Base-by-base conservation (phyloP, 345 rosid genomes). In the Hibiscus trionum region DNA sequence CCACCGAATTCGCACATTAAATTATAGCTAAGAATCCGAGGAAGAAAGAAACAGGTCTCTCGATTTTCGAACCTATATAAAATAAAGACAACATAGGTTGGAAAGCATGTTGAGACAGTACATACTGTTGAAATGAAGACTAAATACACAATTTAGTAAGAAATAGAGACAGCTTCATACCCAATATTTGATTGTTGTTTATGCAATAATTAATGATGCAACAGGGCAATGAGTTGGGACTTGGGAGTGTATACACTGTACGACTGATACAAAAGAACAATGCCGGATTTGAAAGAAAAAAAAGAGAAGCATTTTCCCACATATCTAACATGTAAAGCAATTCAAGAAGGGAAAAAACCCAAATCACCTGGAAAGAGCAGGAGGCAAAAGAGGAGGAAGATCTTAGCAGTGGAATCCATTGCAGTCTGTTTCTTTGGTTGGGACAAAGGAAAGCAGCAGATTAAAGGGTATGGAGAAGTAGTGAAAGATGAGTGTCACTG, bases 281-380 rank as follows among this genome's bases (percentile, higher is more conserved):
- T 61, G 46, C 24, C 35, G 66, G 16, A 31, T 42, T 42, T 19
- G 29, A 42, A 42, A 42, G 9, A 17, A 6, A 42, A 42, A 19
- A 17, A 6, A 53, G 11, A 4, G 2, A 39, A 2, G 21, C 4
- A 14, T 12, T 39, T 42, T 31, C 52, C 31, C 69, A 39, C 53
- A 49, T 12, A 49, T 49, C 5, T 3, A 49, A 49, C 53, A 15
- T 49, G 53, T 47, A 14, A 49, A 49, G 44, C 10, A 39, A 39
- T 39, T 39, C 10, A 39, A 7, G 8, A 39, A 0, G 47, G 4
- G 4, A 10, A 61, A 39, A n/a, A 76, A 19, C 61, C 71, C 29
- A 61, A 49, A 17, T 79, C 61, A 82, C 88, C 88, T 79, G 84
- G 81, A 61, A 67, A 73, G 59, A 76, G 67, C 50, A 74, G 61